Base-by-base conservation (phyloP, 129 eudicot species). In the Logfia minima region DNA sequence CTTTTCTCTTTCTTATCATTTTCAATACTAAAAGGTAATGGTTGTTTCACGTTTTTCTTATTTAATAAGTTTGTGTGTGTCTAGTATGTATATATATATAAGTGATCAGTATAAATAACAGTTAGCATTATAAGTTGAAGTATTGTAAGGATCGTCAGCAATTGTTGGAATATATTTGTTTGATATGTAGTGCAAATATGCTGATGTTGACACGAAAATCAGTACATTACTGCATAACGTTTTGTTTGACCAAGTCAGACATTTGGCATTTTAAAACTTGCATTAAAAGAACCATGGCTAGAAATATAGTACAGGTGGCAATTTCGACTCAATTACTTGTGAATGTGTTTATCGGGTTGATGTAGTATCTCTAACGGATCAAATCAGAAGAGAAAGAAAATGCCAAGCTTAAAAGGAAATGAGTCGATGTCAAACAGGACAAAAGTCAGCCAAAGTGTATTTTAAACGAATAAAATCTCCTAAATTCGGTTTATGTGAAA, bases 1-100 rank as follows among this genome's bases (percentile, higher is more conserved):
- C 74, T 78, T 85, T 79, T 63, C 86, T 85, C 80, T 85, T 85
- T 68, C 79, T 66, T 70, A 34, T 53, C 84, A 79, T 76, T 77
- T 80, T 66, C 56, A 29, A 21, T 53, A 60, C 24, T 78, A 32
- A n/a, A 66, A 19, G 17, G n/a, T 48, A 17, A 0, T 8, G 48
- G 13, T 74, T 6, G 68, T 75, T 67, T 66, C 1, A 10, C 61
- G 22, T 31, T 48, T 80, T 75, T 59, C 48, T 26, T 80, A 64
- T 28, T 72, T 70, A 76, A 51, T 31, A 56, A 76, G 68, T 39
- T 76, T 48, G 18, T 60, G 21, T 48, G 18, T 60, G 21, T 41
- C 6, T 55, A 24, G 52, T 58, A 65, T 68, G 75, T 71, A 24
- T 60, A 17, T 29, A 41, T 72, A 72, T 71, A 72, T 73, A 55